Percentiles rank a stretch among this genome's conserved stretches.
These are phyloP conservation scores for Kodamaea kaohsiungensis DNA, from an alignment of 805 yeast genomes.

Conservation along the genomic window DNA sequence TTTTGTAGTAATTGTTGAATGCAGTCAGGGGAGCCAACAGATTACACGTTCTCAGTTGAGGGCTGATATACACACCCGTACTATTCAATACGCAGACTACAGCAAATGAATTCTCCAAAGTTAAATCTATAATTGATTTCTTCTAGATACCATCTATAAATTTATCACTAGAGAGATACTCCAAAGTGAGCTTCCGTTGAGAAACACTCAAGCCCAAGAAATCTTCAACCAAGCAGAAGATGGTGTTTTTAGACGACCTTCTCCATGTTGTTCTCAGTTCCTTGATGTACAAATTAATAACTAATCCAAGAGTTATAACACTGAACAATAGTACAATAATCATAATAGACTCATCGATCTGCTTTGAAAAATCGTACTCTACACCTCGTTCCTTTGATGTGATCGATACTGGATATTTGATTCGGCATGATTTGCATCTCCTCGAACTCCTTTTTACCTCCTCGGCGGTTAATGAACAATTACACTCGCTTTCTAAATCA, in stretches of 20 bases:
- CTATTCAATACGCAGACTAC: too few relatives aligned
- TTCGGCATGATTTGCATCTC: not conserved
- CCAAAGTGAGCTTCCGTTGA: slow-evolving; percentile 3
- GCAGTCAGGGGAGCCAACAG: too few relatives aligned
- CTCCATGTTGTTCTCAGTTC: not conserved
- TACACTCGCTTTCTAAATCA: not conserved
- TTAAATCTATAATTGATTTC: not conserved
- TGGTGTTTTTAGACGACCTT: not conserved
- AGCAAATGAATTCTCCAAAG: too few relatives aligned
- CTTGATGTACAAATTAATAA: not conserved
- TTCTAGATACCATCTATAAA: not conserved
- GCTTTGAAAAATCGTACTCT: not conserved
- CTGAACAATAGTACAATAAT: not conserved
- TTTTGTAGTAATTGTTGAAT: too few relatives aligned
- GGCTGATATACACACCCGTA: too few relatives aligned
- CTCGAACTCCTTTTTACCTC: not conserved
- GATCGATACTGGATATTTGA: not conserved
- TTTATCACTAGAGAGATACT: not conserved
- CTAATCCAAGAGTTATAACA: not conserved
- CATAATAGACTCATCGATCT: not conserved
- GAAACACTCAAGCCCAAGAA: not conserved
- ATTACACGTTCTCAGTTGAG: too few relatives aligned
- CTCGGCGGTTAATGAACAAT: not conserved
- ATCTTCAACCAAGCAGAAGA: slow-evolving; percentile 10
- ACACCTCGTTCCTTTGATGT: not conserved